A percentile compares a stretch with the other conserved stretches of the same genome.
These are phyloP conservation scores for Mycena capillaripes DNA, from an alignment of 768 basidiomycete genomes.

Conservation along the genomic window DNA sequence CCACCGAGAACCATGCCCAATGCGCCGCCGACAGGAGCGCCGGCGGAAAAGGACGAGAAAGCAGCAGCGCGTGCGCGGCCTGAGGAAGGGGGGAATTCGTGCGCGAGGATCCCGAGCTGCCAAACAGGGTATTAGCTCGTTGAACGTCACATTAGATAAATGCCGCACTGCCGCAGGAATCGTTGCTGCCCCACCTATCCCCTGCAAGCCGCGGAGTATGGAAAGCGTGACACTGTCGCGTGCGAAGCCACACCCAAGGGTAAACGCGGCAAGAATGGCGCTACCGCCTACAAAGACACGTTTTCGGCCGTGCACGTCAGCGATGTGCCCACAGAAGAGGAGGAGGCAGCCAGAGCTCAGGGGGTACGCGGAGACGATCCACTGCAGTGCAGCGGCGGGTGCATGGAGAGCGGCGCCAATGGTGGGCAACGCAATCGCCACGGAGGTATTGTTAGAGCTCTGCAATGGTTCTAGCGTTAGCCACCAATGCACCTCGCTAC, in stretches of 20 bases:
- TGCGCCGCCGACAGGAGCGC: constrained; percentile 85
- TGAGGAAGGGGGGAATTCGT: constrained; percentile 74
- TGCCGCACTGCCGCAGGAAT: constrained; percentile 76
- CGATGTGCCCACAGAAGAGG: constrained; percentile 82
- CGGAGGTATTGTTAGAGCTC: constrained; percentile 60
- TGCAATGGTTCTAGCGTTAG: constrained; percentile 31
- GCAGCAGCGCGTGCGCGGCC: constrained; percentile 74
- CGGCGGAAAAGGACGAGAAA: constrained; percentile 88
- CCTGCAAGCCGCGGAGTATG: constrained; percentile 83
- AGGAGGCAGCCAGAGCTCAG: constrained; percentile 83
- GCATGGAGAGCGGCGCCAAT: constrained; percentile 67
- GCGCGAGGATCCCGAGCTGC: constrained; percentile 86
- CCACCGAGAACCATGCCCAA: constrained; percentile 81
- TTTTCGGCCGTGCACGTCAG: constrained; percentile 86
- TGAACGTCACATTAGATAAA: constrained; percentile 14
- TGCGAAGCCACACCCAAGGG: constrained; percentile 76
- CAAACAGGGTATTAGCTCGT: background rate
- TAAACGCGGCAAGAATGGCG: constrained; percentile 64
- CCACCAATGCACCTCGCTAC: too few species aligned
- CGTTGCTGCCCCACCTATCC: constrained; percentile 82
- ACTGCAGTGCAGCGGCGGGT: constrained; percentile 68
- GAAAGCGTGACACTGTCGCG: constrained; percentile 72
- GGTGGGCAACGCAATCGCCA: constrained; percentile 65
- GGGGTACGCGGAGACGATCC: constrained; percentile 77
- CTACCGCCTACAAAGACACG: constrained; percentile 75